Evolutionary conservation across 1,139 yeast genomes (phyloP), one percentile per base, ranked within the genome.

Genomic region (Scheffersomyces illinoinensis): DNA sequence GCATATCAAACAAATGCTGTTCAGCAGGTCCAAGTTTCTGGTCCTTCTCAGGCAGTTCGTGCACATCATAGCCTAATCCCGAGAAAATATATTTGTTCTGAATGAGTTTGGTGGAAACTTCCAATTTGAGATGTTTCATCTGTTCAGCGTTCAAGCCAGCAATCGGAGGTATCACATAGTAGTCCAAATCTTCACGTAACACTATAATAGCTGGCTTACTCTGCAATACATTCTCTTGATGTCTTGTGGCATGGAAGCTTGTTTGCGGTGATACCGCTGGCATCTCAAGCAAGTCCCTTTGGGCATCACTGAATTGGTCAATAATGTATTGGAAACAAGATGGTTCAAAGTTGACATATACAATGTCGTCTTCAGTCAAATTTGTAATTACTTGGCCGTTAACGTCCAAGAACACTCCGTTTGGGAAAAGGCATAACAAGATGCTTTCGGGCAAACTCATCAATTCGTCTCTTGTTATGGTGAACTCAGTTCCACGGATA

Each of bases 171-270:
- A 95, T 87, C 60, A 96, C 91, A 73, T 93, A 96, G 75, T 86
- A 96, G 71, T 96, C 99, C 65, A 96, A 81, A 72, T 96, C 99
- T 73, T 96, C 99, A 62, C 98, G 82, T 58, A 96, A 80, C 4
- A 95, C 98, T 60, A 96, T 93, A 53, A 96, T 89, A 0, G 97
- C 92, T 0, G 99, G 98, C 66, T 92, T 90, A 59, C 87, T 87
- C 65, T 86, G 87, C 62, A 93, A 78, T 3, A 91, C 85, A 57
- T 87, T 73, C 53, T 79, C 81, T 46, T 75, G 74, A 53, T 65
- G 71, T 53, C 61, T 62, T 43, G 62, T 59, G 43, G 59, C 63
- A 18, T 59, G 63, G 50, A 62, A 51, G 24, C 66, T 65, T 6
- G 61, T 61, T 54, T 67, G 72, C 0, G 79, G 78, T 2, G 75